A percentile compares a stretch with the other conserved stretches of the same genome.
These are phyloP conservation scores for Nannochloris sp. DNA, from an alignment of 139 green algal species.

Conservation along the genomic window DNA sequence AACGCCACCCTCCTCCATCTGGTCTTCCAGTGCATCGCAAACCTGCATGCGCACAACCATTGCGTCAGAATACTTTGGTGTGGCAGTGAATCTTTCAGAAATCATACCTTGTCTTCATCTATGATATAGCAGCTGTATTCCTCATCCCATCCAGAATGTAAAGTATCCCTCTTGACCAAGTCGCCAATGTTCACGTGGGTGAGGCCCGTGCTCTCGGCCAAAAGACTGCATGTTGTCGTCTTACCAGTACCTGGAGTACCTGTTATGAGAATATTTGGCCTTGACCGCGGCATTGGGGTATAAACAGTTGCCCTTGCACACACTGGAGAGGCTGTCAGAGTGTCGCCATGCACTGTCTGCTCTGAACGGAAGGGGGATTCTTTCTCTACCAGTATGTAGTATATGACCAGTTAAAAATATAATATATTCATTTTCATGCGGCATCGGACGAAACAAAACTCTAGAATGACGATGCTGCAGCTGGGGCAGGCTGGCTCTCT, in stretches of 20 bases:
- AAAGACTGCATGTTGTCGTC: constrained; percentile 56
- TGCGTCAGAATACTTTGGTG: too few species aligned
- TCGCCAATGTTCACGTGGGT: constrained; percentile 79
- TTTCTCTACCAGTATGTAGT: too few species aligned
- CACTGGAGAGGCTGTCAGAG: too few species aligned
- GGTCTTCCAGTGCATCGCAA: constrained; percentile 82
- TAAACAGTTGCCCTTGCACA: too few species aligned
- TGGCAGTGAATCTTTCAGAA: background rate
- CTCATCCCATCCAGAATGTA: constrained; percentile 81
- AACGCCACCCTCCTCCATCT: constrained; percentile 61
- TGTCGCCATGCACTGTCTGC: too few species aligned
- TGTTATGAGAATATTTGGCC: constrained; percentile 84
- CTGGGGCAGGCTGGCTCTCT: constrained; percentile 10
- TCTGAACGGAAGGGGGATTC: too few species aligned
- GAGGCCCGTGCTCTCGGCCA: constrained; percentile 54
- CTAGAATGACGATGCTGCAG: background rate
- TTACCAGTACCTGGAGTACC: constrained; percentile 96
- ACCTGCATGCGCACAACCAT: constrained; percentile 45
- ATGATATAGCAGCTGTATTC: constrained; percentile 75
- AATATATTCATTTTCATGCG: background rate
- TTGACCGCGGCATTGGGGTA: background rate
- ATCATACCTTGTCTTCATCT: constrained; percentile 88
- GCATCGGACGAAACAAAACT: background rate
- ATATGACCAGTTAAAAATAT: too few species aligned
- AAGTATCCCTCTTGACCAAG: constrained; percentile 58